phyloP scores from a whole-genome alignment of 495 filamentous ascomycete genomes.

The Neurospora terricola region DNA sequence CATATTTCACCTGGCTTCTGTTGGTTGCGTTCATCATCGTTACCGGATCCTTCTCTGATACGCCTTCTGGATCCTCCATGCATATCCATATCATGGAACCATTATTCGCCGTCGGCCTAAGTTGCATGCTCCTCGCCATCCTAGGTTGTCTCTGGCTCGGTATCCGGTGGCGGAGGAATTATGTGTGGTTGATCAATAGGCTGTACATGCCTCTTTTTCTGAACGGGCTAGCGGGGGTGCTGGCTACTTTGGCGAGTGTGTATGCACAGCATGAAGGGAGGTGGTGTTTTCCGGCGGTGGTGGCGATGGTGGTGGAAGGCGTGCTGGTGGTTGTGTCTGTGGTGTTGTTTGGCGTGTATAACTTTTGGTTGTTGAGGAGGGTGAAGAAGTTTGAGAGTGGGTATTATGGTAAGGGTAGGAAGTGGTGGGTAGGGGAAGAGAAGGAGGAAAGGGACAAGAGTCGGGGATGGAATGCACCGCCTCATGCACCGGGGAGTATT shows the following conservation, averaged over 20 bases:
- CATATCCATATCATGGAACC: neutral
- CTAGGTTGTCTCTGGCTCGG: constrained; percentile 13
- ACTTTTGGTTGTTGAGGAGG: constrained; percentile 18
- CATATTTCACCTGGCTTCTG: constrained; percentile 27
- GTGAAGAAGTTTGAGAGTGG: constrained; percentile 14
- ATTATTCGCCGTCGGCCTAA: constrained; percentile 17
- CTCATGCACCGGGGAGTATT: constrained; percentile 12
- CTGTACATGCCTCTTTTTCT: constrained; percentile 33
- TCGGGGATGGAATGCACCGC: neutral
- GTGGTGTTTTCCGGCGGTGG: constrained; percentile 36
- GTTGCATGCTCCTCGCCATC: constrained; percentile 17
- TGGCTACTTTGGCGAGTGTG: constrained; percentile 39
- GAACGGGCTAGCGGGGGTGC: constrained; percentile 37
- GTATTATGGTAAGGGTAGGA: neutral
- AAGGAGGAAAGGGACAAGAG: neutral
- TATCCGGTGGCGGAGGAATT: constrained; percentile 27
- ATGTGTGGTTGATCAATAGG: constrained; percentile 35
- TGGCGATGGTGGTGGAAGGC: constrained; percentile 24
- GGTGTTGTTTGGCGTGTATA: constrained; percentile 27
- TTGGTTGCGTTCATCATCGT: constrained; percentile 33
- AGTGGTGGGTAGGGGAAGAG: neutral
- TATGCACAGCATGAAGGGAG: constrained; percentile 36
- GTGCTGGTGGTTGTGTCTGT: constrained; percentile 10
- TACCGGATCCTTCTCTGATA: constrained; percentile 20
- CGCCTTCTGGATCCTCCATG: neutral